A percentile compares a stretch with the other conserved stretches of the same genome.
phyloP scores from a whole-genome alignment of 176 grass and related monocot genomes.

The Zea mays region DNA sequence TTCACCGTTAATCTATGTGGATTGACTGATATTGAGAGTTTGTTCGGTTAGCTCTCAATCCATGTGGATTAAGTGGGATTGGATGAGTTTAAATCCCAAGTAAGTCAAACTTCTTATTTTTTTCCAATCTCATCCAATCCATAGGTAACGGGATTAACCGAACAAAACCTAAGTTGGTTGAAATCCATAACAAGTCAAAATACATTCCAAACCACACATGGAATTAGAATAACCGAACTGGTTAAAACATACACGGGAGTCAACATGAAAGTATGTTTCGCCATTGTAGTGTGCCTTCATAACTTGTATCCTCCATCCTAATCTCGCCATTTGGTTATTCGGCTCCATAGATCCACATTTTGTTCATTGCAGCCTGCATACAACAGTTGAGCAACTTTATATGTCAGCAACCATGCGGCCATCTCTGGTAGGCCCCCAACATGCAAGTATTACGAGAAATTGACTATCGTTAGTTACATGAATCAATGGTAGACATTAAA shows the following conservation, averaged over 20 bases:
- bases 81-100: no score
- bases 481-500: constrained; percentile 3
- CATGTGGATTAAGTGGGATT: no score
- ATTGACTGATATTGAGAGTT: no score
- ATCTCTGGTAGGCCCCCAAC: not conserved
- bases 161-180: no score
- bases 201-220: no score
- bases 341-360: constrained; percentile 25
- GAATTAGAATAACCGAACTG: not conserved
- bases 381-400: constrained; percentile 8
- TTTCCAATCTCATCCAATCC: no score
- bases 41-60: no score
- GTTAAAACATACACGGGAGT: not conserved
- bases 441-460: constrained; percentile 3
- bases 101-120: no score
- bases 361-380: constrained; percentile 25
- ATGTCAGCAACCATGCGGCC: constrained; percentile 5
- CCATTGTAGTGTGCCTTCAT: constrained; percentile 1
- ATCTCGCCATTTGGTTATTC: constrained; percentile 6
- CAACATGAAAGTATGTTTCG: constrained; percentile 7
- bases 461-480: constrained; percentile 5
- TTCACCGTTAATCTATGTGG: no score
- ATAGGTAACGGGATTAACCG: no score
- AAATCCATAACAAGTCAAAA: no score
- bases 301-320: constrained; percentile 14